A percentile compares a stretch with the other conserved stretches of the same genome.
Conservation (phyloP, 495 filamentous ascomycete genomes). For the Neurospora discreta region DNA sequence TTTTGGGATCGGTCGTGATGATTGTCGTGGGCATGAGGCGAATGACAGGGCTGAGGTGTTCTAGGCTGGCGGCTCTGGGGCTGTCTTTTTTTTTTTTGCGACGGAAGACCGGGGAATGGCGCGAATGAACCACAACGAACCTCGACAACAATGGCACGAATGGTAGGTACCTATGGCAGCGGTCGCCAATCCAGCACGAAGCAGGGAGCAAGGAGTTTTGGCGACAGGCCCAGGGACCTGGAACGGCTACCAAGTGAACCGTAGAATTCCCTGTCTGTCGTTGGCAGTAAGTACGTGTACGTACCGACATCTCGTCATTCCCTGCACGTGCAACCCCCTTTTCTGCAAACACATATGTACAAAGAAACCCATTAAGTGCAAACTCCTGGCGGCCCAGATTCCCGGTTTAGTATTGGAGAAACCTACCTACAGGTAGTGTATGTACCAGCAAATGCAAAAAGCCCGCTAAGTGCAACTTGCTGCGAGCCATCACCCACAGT, state of each 20-base stretch:
- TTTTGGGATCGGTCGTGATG: not conserved
- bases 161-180: not conserved
- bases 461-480: not conserved
- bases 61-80: not conserved
- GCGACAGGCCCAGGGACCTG: not conserved
- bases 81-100: not conserved
- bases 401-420: not conserved
- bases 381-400: not conserved
- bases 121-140: not conserved
- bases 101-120: not conserved
- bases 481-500: not conserved
- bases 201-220: not conserved
- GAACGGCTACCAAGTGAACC: not conserved
- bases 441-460: not conserved
- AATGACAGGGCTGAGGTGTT: not conserved
- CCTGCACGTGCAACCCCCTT: not conserved
- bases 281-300: too few relatives aligned
- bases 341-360: not conserved
- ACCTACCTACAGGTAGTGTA: too few relatives aligned
- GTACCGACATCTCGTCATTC: too few relatives aligned
- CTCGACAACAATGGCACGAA: not conserved
- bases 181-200: not conserved
- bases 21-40: not conserved
- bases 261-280: not conserved
- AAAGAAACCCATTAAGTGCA: not conserved